Base-by-base conservation (phyloP, 805 yeast genomes). In the Blastobotrys americana region DNA sequence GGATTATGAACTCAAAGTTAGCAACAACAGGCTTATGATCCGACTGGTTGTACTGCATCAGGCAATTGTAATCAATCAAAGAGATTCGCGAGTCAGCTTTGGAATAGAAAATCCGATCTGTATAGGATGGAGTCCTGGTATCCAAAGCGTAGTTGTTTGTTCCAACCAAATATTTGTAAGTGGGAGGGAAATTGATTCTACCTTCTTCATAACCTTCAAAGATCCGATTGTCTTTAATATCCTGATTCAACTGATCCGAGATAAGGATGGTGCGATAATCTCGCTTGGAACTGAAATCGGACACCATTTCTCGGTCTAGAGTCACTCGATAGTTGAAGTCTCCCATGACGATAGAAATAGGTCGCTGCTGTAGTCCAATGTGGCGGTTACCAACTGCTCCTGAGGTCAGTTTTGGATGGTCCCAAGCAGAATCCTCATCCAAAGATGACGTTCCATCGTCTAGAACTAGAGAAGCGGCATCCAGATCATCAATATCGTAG, bases 21-120 rank as follows among this genome's bases (percentile, higher is more conserved):
- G 72, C 59, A 10, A 58, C 55, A 2, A 78, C 82, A 0, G 84
- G 83, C 42, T 69, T 66, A 55, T 78, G 84, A 52, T 78, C 84
- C 0, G 81, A 76, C 0, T 67, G 51, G n/a, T 56, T 55, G 44
- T 64, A 65, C 19, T 57, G 57, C 16, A 49, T 47, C 21, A 51
- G 39, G 6, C 58, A 37, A 8, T 37, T 48, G 42, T 66, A 67
- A 5, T 54, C 57, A 4, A 54, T 47, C 22, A 50, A 56, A 2
- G 52, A 41, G 33, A 48, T 25, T 53, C 40, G 18, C 40, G 34
- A 38, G 19, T 41, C 47, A 38, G 39, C 47, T 21, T 39, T 49
- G 28, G 16, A 59, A 55, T 63, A 70, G 17, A 78, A 54, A 2
- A 78, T 68, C 25, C 84, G 65, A 49, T 78, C 84, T 0, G 83